These are phyloP conservation scores for Ramichloridium luteum DNA, from an alignment of 2,329 filamentous ascomycete genomes.

Conservation along the genomic window DNA sequence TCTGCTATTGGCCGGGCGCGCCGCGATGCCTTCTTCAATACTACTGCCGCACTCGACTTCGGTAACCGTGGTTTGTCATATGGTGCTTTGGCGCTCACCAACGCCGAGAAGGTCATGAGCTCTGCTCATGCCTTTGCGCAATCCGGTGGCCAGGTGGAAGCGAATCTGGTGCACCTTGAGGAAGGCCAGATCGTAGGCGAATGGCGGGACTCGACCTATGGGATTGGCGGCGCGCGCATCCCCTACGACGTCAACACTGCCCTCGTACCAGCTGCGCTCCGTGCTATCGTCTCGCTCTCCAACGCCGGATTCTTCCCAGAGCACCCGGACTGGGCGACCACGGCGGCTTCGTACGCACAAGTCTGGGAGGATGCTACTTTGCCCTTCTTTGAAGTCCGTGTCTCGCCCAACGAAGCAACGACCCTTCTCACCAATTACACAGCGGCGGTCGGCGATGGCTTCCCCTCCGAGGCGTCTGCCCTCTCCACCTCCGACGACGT, in stretches of 20 bases:
- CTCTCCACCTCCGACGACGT: conserved; percentile 31
- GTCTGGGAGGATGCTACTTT: conserved; percentile 52
- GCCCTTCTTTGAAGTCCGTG: conserved; percentile 40
- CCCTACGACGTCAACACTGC: conserved; percentile 55
- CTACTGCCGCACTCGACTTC: conserved; percentile 37
- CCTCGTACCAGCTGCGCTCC: conserved; percentile 48
- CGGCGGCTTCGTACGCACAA: conserved; percentile 41
- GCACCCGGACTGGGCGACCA: conserved; percentile 35
- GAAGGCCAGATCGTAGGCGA: conserved; percentile 44
- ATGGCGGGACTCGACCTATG: conserved; percentile 51
- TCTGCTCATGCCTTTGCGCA: conserved; percentile 42
- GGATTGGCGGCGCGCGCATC: conserved; percentile 50
- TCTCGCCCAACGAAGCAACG: conserved; percentile 35
- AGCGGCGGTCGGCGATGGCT: conserved; percentile 25
- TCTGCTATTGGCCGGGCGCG: conserved; percentile 31
- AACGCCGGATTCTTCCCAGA: conserved; percentile 39
- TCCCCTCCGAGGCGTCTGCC: conserved; percentile 32
- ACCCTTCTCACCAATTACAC: conserved; percentile 39
- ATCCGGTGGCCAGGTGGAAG: conserved; percentile 33
- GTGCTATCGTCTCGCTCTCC: conserved; percentile 44
- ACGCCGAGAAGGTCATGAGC: conserved; percentile 47
- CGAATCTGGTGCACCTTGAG: conserved; percentile 48
- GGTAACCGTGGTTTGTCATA: conserved; percentile 45
- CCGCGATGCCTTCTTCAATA: conserved; percentile 27
- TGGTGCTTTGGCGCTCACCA: conserved; percentile 38